phyloP scores from a whole-genome alignment of 2,329 filamentous ascomycete genomes.

The Leptographium lundbergii region DNA sequence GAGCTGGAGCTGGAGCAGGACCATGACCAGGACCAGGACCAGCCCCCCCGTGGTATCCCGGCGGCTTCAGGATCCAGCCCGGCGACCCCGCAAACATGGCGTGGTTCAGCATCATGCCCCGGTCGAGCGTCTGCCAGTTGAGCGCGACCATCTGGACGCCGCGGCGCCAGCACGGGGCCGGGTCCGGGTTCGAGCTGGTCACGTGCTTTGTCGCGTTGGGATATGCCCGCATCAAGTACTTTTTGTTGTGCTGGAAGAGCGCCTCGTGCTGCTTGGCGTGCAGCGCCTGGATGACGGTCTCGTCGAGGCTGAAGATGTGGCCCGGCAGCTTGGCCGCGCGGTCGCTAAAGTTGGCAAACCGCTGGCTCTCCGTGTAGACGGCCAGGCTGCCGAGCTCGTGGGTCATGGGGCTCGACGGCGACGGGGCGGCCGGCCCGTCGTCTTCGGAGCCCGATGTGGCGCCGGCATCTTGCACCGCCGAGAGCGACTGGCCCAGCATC shows the following conservation, averaged over 20 bases:
- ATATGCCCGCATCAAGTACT: constrained; percentile 84
- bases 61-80: constrained; percentile 79
- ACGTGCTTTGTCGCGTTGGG: constrained; percentile 61
- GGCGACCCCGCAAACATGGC: constrained; percentile 86
- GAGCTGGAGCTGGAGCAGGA: neutral
- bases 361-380: constrained; percentile 77
- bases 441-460: constrained; percentile 21
- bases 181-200: constrained; percentile 88
- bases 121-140: constrained; percentile 93
- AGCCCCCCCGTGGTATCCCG: constrained; percentile 37
- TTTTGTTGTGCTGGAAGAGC: constrained; percentile 78
- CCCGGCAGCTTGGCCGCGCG: constrained; percentile 45
- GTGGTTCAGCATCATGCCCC: constrained; percentile 92
- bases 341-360: constrained; percentile 60
- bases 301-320: constrained; percentile 80
- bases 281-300: constrained; percentile 56
- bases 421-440: constrained; percentile 16
- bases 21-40: neutral
- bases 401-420: constrained; percentile 38
- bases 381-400: constrained; percentile 61
- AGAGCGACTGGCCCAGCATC: constrained; percentile 16
- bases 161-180: constrained; percentile 78
- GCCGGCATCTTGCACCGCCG: constrained; percentile 18
- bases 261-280: constrained; percentile 52
- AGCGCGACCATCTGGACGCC: constrained; percentile 96